A percentile compares a stretch with the other conserved stretches of the same genome.
phyloP scores from a whole-genome alignment of 768 basidiomycete species.

The Pisolithus tinctorius region DNA sequence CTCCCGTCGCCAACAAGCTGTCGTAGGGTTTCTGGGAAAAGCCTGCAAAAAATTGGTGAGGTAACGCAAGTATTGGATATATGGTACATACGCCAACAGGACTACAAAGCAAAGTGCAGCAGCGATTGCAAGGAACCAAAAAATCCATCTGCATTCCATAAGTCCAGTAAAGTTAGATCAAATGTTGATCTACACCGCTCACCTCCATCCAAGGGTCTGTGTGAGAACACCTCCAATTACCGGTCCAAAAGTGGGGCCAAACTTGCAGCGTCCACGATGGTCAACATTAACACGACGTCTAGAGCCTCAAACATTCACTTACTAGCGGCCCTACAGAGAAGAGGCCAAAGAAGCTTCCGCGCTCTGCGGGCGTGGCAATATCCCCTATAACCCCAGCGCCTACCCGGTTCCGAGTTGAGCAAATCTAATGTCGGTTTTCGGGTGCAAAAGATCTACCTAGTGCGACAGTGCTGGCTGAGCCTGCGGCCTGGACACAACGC shows the following conservation, averaged over 20 bases:
- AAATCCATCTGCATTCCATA: conserved; percentile 39
- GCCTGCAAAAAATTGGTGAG: conserved; percentile 25
- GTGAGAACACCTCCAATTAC: conserved; percentile 50
- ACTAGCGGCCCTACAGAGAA: conserved; percentile 64
- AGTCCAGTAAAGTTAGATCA: too few relatives aligned
- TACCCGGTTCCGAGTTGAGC: conserved; percentile 14
- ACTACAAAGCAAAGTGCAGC: conserved; percentile 39
- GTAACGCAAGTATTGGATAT: conserved; percentile 5
- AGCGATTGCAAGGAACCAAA: conserved; percentile 55
- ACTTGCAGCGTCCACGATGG: conserved; percentile 20
- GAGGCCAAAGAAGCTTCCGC: conserved; percentile 68
- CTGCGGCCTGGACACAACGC: conserved; percentile 73
- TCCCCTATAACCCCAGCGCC: conserved; percentile 77
- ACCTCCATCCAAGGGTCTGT: conserved; percentile 61
- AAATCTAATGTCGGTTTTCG: background rate
- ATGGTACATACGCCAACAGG: conserved; percentile 36
- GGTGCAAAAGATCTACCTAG: conserved; percentile 38
- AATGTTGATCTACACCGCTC: background rate
- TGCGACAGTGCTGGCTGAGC: conserved; percentile 74
- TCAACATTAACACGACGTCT: background rate
- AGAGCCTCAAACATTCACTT: background rate
- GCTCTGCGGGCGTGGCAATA: conserved; percentile 63
- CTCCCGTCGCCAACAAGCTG: conserved; percentile 25
- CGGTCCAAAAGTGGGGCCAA: conserved; percentile 49
- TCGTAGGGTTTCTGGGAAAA: conserved; percentile 17